These are phyloP conservation scores for Boletus rufocinnamomeus DNA, from an alignment of 768 basidiomycete genomes.

Conservation along the genomic window DNA sequence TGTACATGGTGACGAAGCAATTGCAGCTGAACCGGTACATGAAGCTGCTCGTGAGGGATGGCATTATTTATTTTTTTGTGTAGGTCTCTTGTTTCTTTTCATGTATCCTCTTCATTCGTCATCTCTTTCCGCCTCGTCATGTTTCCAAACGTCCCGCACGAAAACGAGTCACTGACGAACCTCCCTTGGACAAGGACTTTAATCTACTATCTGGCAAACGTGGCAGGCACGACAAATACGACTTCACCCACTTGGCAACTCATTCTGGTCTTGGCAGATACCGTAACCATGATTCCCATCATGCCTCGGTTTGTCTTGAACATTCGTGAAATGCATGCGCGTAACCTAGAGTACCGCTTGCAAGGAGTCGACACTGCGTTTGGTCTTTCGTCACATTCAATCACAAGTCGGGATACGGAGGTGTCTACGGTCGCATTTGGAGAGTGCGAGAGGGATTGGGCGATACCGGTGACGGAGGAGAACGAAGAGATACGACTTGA, in stretches of 20 bases:
- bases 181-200: not conserved
- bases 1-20: not conserved
- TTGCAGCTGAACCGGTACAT: slow-evolving; percentile 5
- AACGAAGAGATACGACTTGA: not conserved
- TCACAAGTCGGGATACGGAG: not conserved
- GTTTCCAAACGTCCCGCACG: not conserved
- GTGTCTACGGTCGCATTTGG: not conserved
- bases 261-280: not conserved
- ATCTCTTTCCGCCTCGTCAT: not conserved
- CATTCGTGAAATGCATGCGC: not conserved
- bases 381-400: not conserved
- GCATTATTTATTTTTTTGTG: slow-evolving; percentile 7
- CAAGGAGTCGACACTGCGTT: not conserved
- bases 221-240: not conserved
- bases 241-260: not conserved
- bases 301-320: not conserved
- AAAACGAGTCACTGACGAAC: not conserved
- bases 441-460: not conserved
- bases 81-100: not conserved
- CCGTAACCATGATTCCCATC: not conserved
- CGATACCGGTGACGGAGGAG: not conserved
- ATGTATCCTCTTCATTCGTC: not conserved
- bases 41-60: not conserved
- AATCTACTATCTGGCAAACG: not conserved
- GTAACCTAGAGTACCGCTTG: not conserved